Evolutionary conservation across 2,329 filamentous ascomycete genomes (phyloP).

Genomic region (Hypoxylon sp.): DNA sequence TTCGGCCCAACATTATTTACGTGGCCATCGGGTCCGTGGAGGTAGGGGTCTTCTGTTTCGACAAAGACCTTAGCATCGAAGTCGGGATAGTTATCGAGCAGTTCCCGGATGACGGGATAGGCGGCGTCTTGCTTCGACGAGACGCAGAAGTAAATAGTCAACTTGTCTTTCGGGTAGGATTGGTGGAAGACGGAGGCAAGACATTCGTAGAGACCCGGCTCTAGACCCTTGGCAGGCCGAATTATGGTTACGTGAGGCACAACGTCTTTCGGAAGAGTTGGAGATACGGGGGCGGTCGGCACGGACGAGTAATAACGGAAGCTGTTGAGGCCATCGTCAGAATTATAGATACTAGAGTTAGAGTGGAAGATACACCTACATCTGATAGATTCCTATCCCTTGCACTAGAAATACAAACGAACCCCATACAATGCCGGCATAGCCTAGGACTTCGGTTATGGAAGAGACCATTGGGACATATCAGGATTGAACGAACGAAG

Average conservation of each 20-base stretch:
- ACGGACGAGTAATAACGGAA: conserved; percentile 62
- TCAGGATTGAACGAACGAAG: conserved; percentile 4
- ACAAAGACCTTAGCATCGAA: conserved; percentile 78
- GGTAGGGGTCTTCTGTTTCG: conserved; percentile 80
- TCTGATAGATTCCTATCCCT: conserved; percentile 62
- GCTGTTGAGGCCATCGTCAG: conserved; percentile 46
- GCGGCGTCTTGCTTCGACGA: conserved; percentile 78
- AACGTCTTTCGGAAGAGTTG: conserved; percentile 58
- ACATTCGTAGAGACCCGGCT: conserved; percentile 90
- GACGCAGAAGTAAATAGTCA: conserved; percentile 86
- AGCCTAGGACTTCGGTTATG: conserved; percentile 50
- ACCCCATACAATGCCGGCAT: conserved; percentile 62
- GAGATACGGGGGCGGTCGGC: conserved; percentile 59
- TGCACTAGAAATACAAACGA: conserved; percentile 62
- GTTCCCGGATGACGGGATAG: conserved; percentile 73
- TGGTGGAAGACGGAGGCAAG: conserved; percentile 86
- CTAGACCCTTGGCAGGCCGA: conserved; percentile 90
- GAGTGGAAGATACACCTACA: conserved; percentile 54
- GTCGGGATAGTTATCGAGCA: conserved; percentile 76
- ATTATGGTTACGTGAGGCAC: conserved; percentile 89
- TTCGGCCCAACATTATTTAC: conserved; percentile 81
- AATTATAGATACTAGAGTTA: background rate
- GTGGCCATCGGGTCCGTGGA: conserved; percentile 63
- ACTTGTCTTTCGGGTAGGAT: conserved; percentile 77
- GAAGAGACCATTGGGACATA: conserved; percentile 41